Conservation (phyloP, 2,329 filamentous ascomycete species). For the Rutstroemia sp. region DNA sequence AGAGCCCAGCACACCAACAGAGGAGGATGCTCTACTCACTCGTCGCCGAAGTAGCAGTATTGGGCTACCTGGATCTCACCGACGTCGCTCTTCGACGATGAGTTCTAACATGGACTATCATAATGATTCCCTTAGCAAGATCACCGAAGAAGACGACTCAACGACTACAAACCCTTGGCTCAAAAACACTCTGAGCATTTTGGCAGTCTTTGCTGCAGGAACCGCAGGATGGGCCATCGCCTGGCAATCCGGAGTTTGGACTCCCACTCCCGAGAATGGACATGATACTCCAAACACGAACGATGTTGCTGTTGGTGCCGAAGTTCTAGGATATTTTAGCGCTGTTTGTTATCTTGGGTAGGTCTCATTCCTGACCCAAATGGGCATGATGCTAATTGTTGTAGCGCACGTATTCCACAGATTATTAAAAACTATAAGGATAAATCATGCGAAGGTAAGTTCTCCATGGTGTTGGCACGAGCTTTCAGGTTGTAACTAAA, state of each 20-base stretch:
- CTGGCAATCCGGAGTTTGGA: conserved; percentile 79
- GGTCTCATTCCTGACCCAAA: conserved; percentile 19
- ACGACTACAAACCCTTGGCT: conserved; percentile 54
- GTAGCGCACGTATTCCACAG: conserved; percentile 80
- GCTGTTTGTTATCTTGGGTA: conserved; percentile 81
- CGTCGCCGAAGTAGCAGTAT: conserved; percentile 45
- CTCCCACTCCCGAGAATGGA: conserved; percentile 42
- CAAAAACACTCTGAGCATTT: conserved; percentile 56
- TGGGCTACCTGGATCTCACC: conserved; percentile 61
- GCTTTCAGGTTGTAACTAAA: conserved; percentile 18
- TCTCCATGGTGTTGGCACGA: background rate
- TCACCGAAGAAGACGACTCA: conserved; percentile 60
- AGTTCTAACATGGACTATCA: conserved; percentile 32
- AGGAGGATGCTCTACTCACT: conserved; percentile 38
- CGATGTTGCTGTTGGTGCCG: conserved; percentile 54
- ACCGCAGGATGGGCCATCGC: conserved; percentile 72
- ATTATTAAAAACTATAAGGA: conserved; percentile 91
- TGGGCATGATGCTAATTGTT: background rate
- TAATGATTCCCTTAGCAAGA: conserved; percentile 58
- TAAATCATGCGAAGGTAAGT: conserved; percentile 76
- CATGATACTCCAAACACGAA: conserved; percentile 31
- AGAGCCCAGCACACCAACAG: conserved; percentile 15
- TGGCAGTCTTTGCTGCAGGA: conserved; percentile 61
- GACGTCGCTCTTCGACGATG: conserved; percentile 36
- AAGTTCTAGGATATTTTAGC: conserved; percentile 77